Base-by-base conservation (phyloP, 2,329 filamentous ascomycete genomes). In the Emmonsia crescens region DNA sequence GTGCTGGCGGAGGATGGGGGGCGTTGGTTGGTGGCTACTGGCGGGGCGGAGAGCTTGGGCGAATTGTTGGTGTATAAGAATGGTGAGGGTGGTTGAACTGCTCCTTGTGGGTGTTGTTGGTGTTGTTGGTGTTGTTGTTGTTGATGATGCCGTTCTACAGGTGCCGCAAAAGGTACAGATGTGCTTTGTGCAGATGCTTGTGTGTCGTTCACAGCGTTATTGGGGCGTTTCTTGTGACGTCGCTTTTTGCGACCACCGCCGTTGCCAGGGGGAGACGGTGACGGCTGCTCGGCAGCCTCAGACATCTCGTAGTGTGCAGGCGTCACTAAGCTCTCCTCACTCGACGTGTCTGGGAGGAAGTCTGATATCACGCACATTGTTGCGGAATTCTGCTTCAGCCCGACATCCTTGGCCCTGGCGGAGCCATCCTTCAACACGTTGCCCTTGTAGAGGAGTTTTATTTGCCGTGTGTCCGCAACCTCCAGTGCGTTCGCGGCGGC, bases 361-460 rank as follows among this genome's bases (percentile, higher is more conserved):
- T 77, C 75, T 4, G 75, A 76, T 33, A 79, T 74, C 46, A 79
- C 77, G 59, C 75, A 78, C 60, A 78, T 67, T 57, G 80, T 72
- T 65, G 79, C 75, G 3, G 77, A 79, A 58, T 79, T 73, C 64
- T 80, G 78, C 64, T 79, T 79, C 42, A 80, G 69, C 19, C 77
- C 75, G 62, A 78, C 77, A 42, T 72, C 67, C 63, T 74, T 75
- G 61, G 77, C 76, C 10, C 74, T 67, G 48, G 65, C 64, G 5
- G 65, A 60, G 65, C 80, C 74, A 62, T 78, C 70, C 60, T 75
- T 76, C 57, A 80, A 67, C 42, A 78, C 64, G 36, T 73, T 75
- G 31, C 77, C 77, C 68, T 80, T 80, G 68, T 80, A 80, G 4
- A 80, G 69, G 42, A 80, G 64, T 60, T 74, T 74, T 62, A 80